Evolutionary conservation across 2,329 filamentous ascomycete genomes (phyloP).

Genomic region (Colletotrichum ledebouriae): DNA sequence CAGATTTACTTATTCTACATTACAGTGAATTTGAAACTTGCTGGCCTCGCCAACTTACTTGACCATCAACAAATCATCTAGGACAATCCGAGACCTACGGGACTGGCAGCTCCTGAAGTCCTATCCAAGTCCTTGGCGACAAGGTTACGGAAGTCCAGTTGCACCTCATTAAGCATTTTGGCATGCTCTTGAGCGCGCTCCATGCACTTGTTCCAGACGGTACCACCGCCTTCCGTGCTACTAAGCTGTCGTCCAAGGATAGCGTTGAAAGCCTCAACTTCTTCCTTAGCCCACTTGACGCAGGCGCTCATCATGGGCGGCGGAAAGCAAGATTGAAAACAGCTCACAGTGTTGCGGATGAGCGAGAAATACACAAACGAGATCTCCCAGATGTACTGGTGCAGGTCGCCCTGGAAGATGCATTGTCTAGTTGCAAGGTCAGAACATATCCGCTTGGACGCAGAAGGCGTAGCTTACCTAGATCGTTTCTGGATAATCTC

Average conservation of each 20-base stretch:
- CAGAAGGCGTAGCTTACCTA: constrained; percentile 67
- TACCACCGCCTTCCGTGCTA: constrained; percentile 81
- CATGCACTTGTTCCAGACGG: constrained; percentile 87
- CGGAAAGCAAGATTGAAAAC: constrained; percentile 90
- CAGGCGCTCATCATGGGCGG: constrained; percentile 91
- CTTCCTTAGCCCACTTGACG: constrained; percentile 98
- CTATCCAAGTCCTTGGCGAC: constrained; percentile 72
- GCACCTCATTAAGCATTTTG: constrained; percentile 83
- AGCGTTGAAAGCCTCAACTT: constrained; percentile 90
- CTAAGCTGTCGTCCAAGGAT: constrained; percentile 88
- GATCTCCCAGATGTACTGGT: constrained; percentile 93
- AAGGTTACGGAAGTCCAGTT: constrained; percentile 88
- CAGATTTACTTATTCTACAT: neutral
- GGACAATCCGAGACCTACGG: constrained; percentile 59
- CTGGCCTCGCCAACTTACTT: neutral
- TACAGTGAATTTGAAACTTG: neutral
- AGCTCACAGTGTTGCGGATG: constrained; percentile 91
- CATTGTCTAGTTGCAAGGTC: constrained; percentile 74
- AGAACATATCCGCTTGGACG: neutral
- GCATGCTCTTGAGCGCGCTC: constrained; percentile 85
- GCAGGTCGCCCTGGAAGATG: constrained; percentile 93
- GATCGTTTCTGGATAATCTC: constrained; percentile 84
- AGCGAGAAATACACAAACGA: constrained; percentile 96
- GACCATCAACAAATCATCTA: constrained; percentile 30
- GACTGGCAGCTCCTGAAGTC: constrained; percentile 45